Base-by-base conservation (phyloP, 2,329 filamentous ascomycete genomes). In the Didymella lethalis region DNA sequence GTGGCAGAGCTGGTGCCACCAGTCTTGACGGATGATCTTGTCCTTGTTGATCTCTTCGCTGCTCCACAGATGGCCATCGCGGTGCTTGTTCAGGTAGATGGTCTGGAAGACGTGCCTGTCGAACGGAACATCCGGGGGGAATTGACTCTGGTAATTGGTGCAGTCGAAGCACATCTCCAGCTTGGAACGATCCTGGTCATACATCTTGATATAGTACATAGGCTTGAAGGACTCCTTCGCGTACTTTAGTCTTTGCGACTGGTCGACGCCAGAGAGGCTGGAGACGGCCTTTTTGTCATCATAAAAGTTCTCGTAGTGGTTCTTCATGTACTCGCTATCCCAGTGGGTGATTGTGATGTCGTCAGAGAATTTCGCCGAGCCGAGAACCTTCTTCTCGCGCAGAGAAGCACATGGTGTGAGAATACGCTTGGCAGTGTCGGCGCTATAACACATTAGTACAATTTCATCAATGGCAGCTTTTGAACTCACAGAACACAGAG, bases 61-160 rank as follows among this genome's bases (percentile, higher is more conserved):
- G 0, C 82, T 85, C 87, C 87, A 89, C 3, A 88, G 71, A 28
- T 87, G 75, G 7, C 78, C 74, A 60, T 84, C 81, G 2, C 81
- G 71, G 3, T 82, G 76, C 57, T 87, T 86, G 73, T 89, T 85
- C 5, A 90, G 79, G 69, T 88, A 89, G 52, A 89, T 89, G 8
- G 85, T 88, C 65, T 92, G 89, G 72, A 90, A 92, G 16, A 92
- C 84, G 66, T 90, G 88, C 50, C 85, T 80, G 26, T 85, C 82
- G 51, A 84, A 83, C 0, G 82, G 80, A 0, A 84, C 78, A 1
- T 79, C 74, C 1, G 86, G 86, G 5, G 76, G 75, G 62, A 92
- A 89, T 70, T 92, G 89, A 44, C 87, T 83, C 72, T 92, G 89
- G 75, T 92, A 91, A 72, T 91, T 90, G 36, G 87, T 89, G 77